phyloP scores from a whole-genome alignment of 306 rosid genomes.

The Quercus aquifolioides region DNA sequence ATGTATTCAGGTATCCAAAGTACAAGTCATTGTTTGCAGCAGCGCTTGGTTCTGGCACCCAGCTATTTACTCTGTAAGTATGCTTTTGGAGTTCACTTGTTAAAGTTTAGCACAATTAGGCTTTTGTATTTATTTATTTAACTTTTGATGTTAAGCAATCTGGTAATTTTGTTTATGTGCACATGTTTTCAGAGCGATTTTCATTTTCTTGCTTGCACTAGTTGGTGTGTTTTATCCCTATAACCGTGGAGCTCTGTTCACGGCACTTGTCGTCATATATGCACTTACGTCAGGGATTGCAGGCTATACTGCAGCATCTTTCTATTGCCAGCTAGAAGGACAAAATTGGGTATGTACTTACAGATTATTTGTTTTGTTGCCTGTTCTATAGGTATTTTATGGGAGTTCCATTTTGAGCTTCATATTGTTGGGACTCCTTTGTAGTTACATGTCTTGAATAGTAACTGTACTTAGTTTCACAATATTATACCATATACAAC shows the following conservation, averaged over 20 bases:
- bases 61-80: constrained; percentile 55
- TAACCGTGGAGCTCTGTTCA: constrained; percentile 50
- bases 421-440: not conserved
- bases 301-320: constrained; percentile 47
- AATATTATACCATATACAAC: not conserved
- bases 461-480: not conserved
- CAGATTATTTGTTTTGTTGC: not conserved
- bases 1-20: constrained; percentile 55
- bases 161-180: constrained; percentile 9
- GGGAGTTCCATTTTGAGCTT: constrained; percentile 4
- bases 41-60: constrained; percentile 59
- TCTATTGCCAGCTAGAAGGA: constrained; percentile 53
- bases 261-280: constrained; percentile 46
- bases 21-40: constrained; percentile 53
- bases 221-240: constrained; percentile 52
- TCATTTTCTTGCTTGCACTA: constrained; percentile 49
- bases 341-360: constrained; percentile 35
- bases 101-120: not conserved
- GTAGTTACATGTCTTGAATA: constrained; percentile 9
- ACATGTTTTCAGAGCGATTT: constrained; percentile 39
- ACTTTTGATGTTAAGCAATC: constrained; percentile 10
- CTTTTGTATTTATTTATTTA: not conserved
- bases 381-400: not conserved
- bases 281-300: constrained; percentile 47
- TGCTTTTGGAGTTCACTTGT: not conserved